Base-by-base conservation (phyloP, 2,329 filamentous ascomycete species). In the Ophiostoma populinum region DNA sequence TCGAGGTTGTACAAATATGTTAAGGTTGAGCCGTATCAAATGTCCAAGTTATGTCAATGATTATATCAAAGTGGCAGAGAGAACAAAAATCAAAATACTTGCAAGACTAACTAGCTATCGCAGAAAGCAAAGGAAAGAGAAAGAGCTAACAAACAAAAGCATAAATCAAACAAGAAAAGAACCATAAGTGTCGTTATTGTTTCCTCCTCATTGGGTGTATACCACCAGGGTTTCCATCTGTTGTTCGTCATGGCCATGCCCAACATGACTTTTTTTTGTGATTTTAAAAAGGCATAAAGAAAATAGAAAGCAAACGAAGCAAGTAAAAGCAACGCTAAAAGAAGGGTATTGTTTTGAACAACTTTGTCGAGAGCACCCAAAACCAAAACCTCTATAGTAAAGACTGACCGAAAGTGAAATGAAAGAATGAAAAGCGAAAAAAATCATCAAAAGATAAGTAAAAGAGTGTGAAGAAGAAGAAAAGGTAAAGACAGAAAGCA, bases 141-240 rank as follows among this genome's bases (percentile, higher is more conserved):
- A n/a, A n/a, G n/a, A n/a, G n/a, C n/a, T n/a, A n/a, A n/a, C n/a
- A n/a, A n/a, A n/a, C n/a, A n/a, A n/a, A n/a, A n/a, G n/a, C n/a
- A n/a, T n/a, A n/a, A n/a, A n/a, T n/a, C n/a, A 18, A 29, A 3
- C 13, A 19, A 17, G 19, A 18, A 24, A 18, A 29, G 16, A 29
- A 29, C 27, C 27, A 29, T 29, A 27, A 29, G 11, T 29, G 27
- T 29, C 27, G 27, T 29, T 29, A 29, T 29, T 29, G 27, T 29
- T 29, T 12, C 27, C 16, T 18, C 16, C 16, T 19, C 13, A 29
- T 29, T 18, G 27, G 27, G 27, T 29, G 8, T 8, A 29, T 29
- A 29, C 27, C 27, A 29, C 27, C 27, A 29, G 27, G 27, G 27
- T 29, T 18, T 29, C 27, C 27, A 29, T 29, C 27, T 19, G 27